Evolutionary conservation across 176 grass and related monocot genomes (phyloP).

Genomic region (Avena sativa): DNA sequence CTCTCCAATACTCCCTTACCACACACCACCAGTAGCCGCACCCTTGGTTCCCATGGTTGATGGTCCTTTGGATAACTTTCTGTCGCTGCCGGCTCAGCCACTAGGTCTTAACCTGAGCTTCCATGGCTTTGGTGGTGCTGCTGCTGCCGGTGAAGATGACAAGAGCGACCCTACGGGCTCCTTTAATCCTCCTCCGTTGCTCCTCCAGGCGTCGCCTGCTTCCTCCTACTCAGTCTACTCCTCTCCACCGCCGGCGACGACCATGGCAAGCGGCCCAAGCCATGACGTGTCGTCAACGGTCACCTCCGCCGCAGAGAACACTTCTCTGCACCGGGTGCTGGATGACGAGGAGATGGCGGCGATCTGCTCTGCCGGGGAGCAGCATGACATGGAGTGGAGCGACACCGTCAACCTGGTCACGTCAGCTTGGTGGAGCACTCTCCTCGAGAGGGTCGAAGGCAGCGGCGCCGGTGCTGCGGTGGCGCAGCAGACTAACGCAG

Average conservation of each 20-base stretch:
- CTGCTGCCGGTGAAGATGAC: background rate
- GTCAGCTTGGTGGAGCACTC: slow-evolving; percentile 88
- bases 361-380: slow-evolving; percentile 71
- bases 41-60: slow-evolving; percentile 46
- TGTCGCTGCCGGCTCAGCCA: slow-evolving; percentile 62
- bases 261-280: background rate
- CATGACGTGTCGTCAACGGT: slow-evolving; percentile 12
- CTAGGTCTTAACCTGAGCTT: slow-evolving; percentile 84
- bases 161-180: background rate
- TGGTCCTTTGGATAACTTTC: slow-evolving; percentile 45
- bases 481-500: background rate
- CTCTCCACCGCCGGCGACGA: slow-evolving; percentile 34
- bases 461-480: background rate
- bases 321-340: slow-evolving; percentile 71
- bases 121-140: slow-evolving; percentile 53
- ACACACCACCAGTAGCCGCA: slow-evolving; percentile 42
- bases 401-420: slow-evolving; percentile 80
- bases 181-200: slow-evolving; percentile 32
- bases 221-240: slow-evolving; percentile 70
- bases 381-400: slow-evolving; percentile 87
- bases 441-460: slow-evolving; percentile 69
- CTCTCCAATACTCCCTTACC: slow-evolving; percentile 32
- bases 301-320: slow-evolving; percentile 15
- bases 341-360: slow-evolving; percentile 83
- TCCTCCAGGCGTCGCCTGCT: slow-evolving; percentile 53